Percentiles rank a stretch among this genome's conserved stretches.
Evolutionary conservation across 805 yeast species (phyloP).

Genomic region (Zygoascus biomembranicola): DNA sequence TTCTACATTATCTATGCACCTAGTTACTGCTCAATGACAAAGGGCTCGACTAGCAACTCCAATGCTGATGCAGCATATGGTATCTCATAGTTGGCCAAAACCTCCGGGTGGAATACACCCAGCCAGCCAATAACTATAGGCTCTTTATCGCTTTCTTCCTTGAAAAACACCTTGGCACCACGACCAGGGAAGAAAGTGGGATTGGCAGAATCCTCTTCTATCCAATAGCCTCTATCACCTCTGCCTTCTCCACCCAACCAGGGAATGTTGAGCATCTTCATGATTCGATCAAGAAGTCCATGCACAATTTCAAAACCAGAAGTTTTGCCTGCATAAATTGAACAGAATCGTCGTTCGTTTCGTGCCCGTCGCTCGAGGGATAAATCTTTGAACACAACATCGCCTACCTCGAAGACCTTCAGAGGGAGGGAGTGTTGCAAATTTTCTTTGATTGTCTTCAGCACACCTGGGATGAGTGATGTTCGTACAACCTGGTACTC

Average conservation of each 20-base stretch:
- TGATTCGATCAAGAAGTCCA: conserved; percentile 87
- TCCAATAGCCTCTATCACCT: conserved; percentile 55
- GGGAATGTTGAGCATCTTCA: conserved; percentile 90
- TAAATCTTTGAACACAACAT: conserved; percentile 78
- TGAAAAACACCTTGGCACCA: conserved; percentile 81
- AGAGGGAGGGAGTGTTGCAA: conserved; percentile 93
- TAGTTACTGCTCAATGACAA: conserved; percentile 34
- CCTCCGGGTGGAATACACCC: conserved; percentile 96
- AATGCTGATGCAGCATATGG: conserved; percentile 90
- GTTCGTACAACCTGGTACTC: conserved; percentile 99
- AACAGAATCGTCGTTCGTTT: conserved; percentile 93
- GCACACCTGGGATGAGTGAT: conserved; percentile 83
- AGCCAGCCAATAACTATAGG: conserved; percentile 54
- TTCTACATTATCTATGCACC: not conserved
- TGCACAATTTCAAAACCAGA: conserved; percentile 93
- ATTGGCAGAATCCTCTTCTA: conserved; percentile 39
- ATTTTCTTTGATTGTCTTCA: conserved; percentile 92
- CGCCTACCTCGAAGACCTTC: conserved; percentile 92
- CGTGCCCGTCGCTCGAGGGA: conserved; percentile 78
- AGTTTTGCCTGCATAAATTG: conserved; percentile 87
- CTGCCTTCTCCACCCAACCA: conserved; percentile 48
- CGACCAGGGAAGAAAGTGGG: conserved; percentile 74
- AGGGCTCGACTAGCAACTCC: conserved; percentile 83
- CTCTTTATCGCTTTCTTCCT: conserved; percentile 40
- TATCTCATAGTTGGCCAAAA: conserved; percentile 73